phyloP scores from a whole-genome alignment of 225 moss, liverwort and hornwort genomes.

The Polytrichum formosum region DNA sequence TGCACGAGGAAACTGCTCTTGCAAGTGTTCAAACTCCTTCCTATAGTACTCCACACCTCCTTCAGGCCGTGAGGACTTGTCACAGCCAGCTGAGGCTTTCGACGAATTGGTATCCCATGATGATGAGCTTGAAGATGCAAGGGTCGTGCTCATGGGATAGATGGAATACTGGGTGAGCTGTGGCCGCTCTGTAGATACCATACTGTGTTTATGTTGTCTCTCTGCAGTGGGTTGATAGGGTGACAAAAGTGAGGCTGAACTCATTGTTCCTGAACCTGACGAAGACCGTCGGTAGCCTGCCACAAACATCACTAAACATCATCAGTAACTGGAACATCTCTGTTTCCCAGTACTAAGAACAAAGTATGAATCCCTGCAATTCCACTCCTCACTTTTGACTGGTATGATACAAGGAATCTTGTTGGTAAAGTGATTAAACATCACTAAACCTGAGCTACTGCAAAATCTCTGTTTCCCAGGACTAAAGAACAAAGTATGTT shows the following conservation, averaged over 20 bases:
- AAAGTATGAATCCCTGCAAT: too few relatives aligned
- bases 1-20: conserved; percentile 18
- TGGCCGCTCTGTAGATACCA: conserved; percentile 6
- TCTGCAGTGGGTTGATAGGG: conserved; percentile 4
- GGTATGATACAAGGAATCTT: too few relatives aligned
- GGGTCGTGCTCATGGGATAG: conserved; percentile 15
- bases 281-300: conserved; percentile 15
- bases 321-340: background rate
- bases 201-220: conserved; percentile 11
- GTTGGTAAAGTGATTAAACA: too few relatives aligned
- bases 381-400: too few relatives aligned
- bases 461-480: too few relatives aligned
- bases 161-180: conserved; percentile 5
- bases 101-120: conserved; percentile 14
- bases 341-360: too few relatives aligned
- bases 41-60: conserved; percentile 19
- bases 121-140: conserved; percentile 22
- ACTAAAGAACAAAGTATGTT: too few relatives aligned
- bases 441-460: too few relatives aligned
- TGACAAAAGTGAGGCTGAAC: conserved; percentile 2
- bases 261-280: background rate
- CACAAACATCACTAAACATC: background rate
- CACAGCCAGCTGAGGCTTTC: conserved; percentile 2
- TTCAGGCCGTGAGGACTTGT: conserved; percentile 10
- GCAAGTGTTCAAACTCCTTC: conserved; percentile 14